Base-by-base conservation (phyloP, 768 basidiomycete genomes). In the Collybia nuda region DNA sequence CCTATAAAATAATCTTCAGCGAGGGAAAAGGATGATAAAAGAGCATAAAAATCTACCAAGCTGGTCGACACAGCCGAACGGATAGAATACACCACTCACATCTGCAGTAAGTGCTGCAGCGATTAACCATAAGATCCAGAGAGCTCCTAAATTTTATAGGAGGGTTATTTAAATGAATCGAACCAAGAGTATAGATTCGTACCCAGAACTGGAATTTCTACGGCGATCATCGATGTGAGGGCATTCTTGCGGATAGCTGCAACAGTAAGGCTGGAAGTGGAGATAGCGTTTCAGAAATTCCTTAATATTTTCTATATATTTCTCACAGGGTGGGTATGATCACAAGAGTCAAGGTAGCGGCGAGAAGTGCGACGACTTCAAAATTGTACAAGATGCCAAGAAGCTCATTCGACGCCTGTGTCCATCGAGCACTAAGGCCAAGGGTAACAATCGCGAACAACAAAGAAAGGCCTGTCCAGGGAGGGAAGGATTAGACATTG, bases 61-160 rank as follows among this genome's bases (percentile, higher is more conserved):
- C 12, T 18, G 17, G 14, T 44, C 37, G 1, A 40, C 22, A 11
- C 59, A 60, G 8, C 59, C 54, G 2, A 51, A 49, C 14, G 54
- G 54, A 24, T 48, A 60, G 8, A 50, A 15, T 2, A 40, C 2
- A 8, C 26, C 28, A 9, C 51, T 53, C 36, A 36, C 26, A 6
- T 46, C 24, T 5, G 52, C 54, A 21, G 49, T 53, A 22, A 58
- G 48, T 18, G 52, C 56, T 6, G 44, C 48, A 24, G 32, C 23
- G 14, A 45, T 26, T 26, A 58, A 43, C 48, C 52, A 60, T 15
- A 60, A 41, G 1, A 45, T 39, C 45, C 52, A 54, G 15, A 60
- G 38, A 22, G 56, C 17, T 29, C 49, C 59, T 60, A 36, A 24
- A n/a, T 5, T 29, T 12, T 14, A 29, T 32, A 8, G 6, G 22